Evolutionary conservation across 2,329 filamentous ascomycete genomes (phyloP), one percentile per base, ranked within the genome.

Genomic region (Paecilomyces sp.): DNA sequence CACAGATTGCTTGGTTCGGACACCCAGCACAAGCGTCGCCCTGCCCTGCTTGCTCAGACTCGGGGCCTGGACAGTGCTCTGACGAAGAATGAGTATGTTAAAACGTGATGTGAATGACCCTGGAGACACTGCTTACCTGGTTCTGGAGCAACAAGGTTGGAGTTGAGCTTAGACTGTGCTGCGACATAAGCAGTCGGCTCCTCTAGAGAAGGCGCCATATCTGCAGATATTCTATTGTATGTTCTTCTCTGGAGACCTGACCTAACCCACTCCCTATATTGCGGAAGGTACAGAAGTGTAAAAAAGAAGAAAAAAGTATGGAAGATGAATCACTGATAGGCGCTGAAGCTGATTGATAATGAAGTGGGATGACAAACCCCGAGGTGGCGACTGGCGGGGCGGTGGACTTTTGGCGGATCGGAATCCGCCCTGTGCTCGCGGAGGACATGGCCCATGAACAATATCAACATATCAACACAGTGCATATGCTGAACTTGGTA

Each of bases 1-100:
- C 92, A 80, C 94, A 99, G 68, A 99, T 96, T 55, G 86, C 81
- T 79, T 99, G 92, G 79, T 99, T 99, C 1, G 94, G 94, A 71
- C 94, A 99, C 58, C 92, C 92, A 55, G 88, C 91, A 79, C 94
- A 99, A 52, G 91, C 92, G 76, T 96, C 92, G 59, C 81, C 82
- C 75, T 82, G 77, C 56, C 84, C 85, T 54, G 84, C 84, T 68
- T 78, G 72, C 57, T 78, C 77, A n/a, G 78, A 80, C 63, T 79
- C 77, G 24, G 77, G 94, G 0, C 94, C 94, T 2, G 93, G 93
- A 71, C 94, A 99, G 80, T 97, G 92, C 76, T 97, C 92, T 79
- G 57, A 12, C 52, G 4, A 6, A 47, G 7, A 47, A 18, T 47
- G 8, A n/a, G 50, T 64, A 28, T 28, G 6, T 28, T 28, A 57